These are phyloP conservation scores for Chrysochromulina tobinii DNA, from an alignment of 78 protist genomes.

Conservation along the genomic window DNA sequence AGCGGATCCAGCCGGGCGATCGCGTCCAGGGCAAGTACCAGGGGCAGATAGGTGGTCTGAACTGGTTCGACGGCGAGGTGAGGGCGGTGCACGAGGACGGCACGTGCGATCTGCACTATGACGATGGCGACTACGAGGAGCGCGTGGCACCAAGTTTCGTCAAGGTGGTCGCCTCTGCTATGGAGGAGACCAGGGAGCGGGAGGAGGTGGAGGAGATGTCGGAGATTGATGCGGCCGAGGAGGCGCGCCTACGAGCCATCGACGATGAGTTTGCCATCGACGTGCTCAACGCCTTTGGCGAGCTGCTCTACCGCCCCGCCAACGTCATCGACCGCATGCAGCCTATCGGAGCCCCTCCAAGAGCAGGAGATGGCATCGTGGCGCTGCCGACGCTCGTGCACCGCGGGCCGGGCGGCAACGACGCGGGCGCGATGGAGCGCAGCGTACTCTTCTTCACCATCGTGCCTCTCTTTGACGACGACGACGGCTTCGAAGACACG, in stretches of 20 bases:
- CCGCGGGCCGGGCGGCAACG: constrained; percentile 28
- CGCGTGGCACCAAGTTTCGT: neutral
- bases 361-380: neutral
- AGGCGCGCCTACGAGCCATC: neutral
- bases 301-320: neutral
- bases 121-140: too few relatives aligned
- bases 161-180: too few relatives aligned
- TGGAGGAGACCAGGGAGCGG: neutral
- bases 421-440: neutral
- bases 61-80: too few relatives aligned
- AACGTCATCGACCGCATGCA: neutral
- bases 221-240: neutral
- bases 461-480: neutral
- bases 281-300: neutral
- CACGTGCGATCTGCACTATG: too few relatives aligned
- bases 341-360: neutral
- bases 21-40: too few relatives aligned
- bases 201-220: neutral
- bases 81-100: too few relatives aligned
- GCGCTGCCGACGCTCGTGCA: neutral
- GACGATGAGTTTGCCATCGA: neutral
- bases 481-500: neutral
- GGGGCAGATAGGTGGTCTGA: too few relatives aligned
- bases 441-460: neutral
- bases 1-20: too few relatives aligned